A percentile compares a stretch with the other conserved stretches of the same genome.
Conservation (phyloP, 176 grass and related monocot species). For the sorghum (Sorghum bicolor) region Sorghum_bicolor_NCBIv3 NC_012874.2:17167501-17168000, state of each 20-base stretch:
- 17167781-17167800: neutral
- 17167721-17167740: neutral
- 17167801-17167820: neutral
- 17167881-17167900: neutral
- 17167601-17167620: slow-evolving; percentile 16
- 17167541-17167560: slow-evolving; percentile 2
- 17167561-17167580: slow-evolving; percentile 10
- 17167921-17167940: neutral
- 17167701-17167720: neutral
- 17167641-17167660: neutral
- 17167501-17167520: neutral
- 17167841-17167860: neutral
- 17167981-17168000: neutral
- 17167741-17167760: neutral
- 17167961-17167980: neutral
- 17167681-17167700: neutral
- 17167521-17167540: neutral
- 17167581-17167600: slow-evolving; percentile 7
- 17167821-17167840: neutral
- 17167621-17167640: neutral
- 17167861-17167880: neutral
- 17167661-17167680: neutral
- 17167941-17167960: neutral
- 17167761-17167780: neutral
- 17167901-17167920: neutral